A percentile compares a stretch with the other conserved stretches of the same genome.
Evolutionary conservation across 2,329 filamentous ascomycete species (phyloP).

Genomic region (Dendryphion nanum): DNA sequence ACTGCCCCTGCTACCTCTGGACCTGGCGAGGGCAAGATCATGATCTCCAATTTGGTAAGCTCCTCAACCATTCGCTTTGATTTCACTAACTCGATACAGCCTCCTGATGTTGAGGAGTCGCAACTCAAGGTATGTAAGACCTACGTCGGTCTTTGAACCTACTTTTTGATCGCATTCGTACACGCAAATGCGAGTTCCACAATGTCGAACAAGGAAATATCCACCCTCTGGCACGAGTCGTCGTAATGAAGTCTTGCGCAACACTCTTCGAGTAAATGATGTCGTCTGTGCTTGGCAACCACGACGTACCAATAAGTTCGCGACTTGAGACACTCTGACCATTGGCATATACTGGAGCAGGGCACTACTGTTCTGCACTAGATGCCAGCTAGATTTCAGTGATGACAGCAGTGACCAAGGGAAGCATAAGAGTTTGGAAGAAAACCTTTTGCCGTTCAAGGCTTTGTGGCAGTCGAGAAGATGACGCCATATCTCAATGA

Average conservation of each 20-base stretch:
- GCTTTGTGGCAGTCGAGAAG: too few species aligned
- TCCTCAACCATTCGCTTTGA: not conserved
- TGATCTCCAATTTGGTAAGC: conserved; percentile 97
- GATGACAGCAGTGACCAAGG: not conserved
- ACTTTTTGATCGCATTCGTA: conserved; percentile 27
- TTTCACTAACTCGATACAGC: conserved; percentile 61
- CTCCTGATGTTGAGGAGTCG: conserved; percentile 91
- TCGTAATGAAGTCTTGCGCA: conserved; percentile 10
- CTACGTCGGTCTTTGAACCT: conserved; percentile 52
- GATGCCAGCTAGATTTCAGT: not conserved
- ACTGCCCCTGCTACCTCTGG: conserved; percentile 58
- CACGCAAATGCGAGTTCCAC: conserved; percentile 34
- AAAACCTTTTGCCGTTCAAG: too few species aligned
- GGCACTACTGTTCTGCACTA: too few species aligned
- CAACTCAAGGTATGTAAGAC: conserved; percentile 99
- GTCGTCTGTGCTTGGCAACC: conserved; percentile 30
- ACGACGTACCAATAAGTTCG: conserved; percentile 28
- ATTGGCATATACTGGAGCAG: too few species aligned
- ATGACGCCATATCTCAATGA: too few species aligned
- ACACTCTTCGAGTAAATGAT: not conserved
- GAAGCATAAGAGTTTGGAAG: too few species aligned
- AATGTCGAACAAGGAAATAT: conserved; percentile 16
- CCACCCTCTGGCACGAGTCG: conserved; percentile 18
- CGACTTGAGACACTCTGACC: conserved; percentile 28
- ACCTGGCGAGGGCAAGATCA: conserved; percentile 86